These are phyloP conservation scores for Simplicillium aogashimaense DNA, from an alignment of 2,329 filamentous ascomycete genomes.

Conservation along the genomic window DNA sequence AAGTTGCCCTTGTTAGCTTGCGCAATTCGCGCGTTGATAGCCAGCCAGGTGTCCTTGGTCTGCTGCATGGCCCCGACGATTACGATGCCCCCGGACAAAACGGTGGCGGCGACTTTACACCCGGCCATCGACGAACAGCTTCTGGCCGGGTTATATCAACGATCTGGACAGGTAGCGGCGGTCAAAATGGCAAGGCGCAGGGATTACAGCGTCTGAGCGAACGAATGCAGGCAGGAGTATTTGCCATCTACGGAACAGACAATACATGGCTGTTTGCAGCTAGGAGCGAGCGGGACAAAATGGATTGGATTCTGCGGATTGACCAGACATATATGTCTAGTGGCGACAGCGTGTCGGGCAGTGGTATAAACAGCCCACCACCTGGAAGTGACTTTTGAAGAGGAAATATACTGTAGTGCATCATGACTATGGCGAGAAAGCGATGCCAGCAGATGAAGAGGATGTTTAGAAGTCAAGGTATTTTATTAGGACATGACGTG, in stretches of 20 bases:
- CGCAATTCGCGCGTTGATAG: conserved; percentile 87
- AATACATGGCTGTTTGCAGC: conserved; percentile 95
- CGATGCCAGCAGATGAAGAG: conserved; percentile 2
- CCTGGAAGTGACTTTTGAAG: conserved; percentile 20
- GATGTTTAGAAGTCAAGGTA: conserved; percentile 1
- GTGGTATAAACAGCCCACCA: conserved; percentile 24
- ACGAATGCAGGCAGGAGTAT: conserved; percentile 62
- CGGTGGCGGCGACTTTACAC: conserved; percentile 25
- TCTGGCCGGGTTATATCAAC: conserved; percentile 45
- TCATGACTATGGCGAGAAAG: conserved; percentile 1
- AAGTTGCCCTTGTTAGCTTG: conserved; percentile 81
- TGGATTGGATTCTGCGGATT: conserved; percentile 93
- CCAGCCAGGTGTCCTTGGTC: conserved; percentile 73
- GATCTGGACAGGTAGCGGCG: conserved; percentile 40
- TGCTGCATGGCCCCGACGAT: conserved; percentile 49
- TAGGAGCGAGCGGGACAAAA: conserved; percentile 80
- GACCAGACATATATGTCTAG: conserved; percentile 64
- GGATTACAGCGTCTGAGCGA: conserved; percentile 46
- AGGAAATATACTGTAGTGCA: background rate
- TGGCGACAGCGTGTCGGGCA: conserved; percentile 28
- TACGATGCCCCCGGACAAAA: conserved; percentile 24
- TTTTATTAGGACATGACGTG: too few species aligned
- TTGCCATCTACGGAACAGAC: conserved; percentile 87
- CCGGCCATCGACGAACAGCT: conserved; percentile 36
- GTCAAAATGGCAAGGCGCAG: conserved; percentile 17